These are phyloP conservation scores for Ascosphaera aggregata DNA, from an alignment of 2,329 filamentous ascomycete genomes.

Conservation along the genomic window DNA sequence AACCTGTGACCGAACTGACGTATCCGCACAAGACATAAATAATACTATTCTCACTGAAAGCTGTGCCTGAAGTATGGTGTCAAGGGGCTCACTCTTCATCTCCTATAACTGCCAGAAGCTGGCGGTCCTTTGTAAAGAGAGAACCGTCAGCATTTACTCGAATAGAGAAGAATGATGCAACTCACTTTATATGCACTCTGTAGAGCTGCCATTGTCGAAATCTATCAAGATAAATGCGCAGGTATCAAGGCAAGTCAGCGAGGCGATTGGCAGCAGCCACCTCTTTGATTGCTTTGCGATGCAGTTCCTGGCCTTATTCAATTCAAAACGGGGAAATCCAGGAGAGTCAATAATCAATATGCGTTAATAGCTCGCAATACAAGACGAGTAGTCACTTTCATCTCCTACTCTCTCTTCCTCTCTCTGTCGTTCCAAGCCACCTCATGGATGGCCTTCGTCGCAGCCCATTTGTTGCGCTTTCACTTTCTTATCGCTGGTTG, in stretches of 20 bases:
- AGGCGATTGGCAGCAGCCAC: too few relatives aligned
- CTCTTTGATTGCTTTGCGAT: too few relatives aligned
- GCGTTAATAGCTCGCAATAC: too few relatives aligned
- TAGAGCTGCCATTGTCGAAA: constrained; percentile 32
- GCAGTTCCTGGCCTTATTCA: too few relatives aligned
- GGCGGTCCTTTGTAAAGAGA: constrained; percentile 39
- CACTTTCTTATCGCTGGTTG: too few relatives aligned
- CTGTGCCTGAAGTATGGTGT: constrained; percentile 3
- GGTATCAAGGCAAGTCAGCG: too few relatives aligned
- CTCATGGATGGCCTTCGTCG: too few relatives aligned
- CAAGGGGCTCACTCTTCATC: constrained; percentile 43
- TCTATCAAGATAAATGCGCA: neutral
- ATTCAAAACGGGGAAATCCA: too few relatives aligned
- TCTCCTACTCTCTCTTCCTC: neutral
- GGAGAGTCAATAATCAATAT: too few relatives aligned
- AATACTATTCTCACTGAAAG: neutral
- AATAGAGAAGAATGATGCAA: neutral
- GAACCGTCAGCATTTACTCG: constrained; percentile 20
- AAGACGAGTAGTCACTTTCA: too few relatives aligned
- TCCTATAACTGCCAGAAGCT: constrained; percentile 93
- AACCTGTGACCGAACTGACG: constrained; percentile 72
- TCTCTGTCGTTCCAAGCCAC: too few relatives aligned
- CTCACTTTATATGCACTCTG: constrained; percentile 32
- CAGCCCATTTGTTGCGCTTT: too few relatives aligned
- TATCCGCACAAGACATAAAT: neutral